Evolutionary conservation across 106 monocot species (phyloP), one percentile per base, ranked within the genome.

Genomic region (Iris macrosiphon): DNA sequence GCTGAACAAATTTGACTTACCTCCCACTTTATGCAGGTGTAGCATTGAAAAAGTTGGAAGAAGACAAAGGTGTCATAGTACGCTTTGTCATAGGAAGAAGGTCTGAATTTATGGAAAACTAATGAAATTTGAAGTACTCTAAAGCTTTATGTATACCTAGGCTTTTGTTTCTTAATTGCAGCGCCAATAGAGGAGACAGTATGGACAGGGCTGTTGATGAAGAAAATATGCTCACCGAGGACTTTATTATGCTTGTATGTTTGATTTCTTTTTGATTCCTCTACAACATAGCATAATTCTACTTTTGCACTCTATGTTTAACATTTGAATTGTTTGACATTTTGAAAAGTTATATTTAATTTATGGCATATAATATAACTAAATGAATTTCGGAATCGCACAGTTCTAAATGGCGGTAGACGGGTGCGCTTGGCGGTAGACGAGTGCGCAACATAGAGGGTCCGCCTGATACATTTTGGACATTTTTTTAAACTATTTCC

Each of bases 161-260:
- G 45, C 16, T 54, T 54, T 41, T 14, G 32, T 45, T 35, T 9
- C 20, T 43, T 14, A 14, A 25, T 57, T 70, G 55, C 78, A 98
- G 98, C 81, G 78, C 83, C 49, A 91, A 91, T 78, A 65, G 65
- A 13, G 91, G 87, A 62, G 98, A 98, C 48, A 66, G 64, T 67
- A 62, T 77, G 53, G 87, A 91, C 46, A 86, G 72, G 56, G 83
- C 64, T 68, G 83, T 98, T 74, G 83, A 83, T 61, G 85, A 87
- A 15, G 98, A 98, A 68, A 83, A 83, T 64, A 72, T 49, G 46
- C 46, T 56, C 33, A 80, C 75, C 5, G 74, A 84, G 55, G 96
- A 96, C 66, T 75, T 96, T 65, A 56, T 90, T 31, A 69, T 96
- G 57, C 78, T 96, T 56, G 96, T 96, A 72, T 61, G 94, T 65